phyloP scores from a whole-genome alignment of 83 land plant species.

The Diphasiastrum complanatum region DNA sequence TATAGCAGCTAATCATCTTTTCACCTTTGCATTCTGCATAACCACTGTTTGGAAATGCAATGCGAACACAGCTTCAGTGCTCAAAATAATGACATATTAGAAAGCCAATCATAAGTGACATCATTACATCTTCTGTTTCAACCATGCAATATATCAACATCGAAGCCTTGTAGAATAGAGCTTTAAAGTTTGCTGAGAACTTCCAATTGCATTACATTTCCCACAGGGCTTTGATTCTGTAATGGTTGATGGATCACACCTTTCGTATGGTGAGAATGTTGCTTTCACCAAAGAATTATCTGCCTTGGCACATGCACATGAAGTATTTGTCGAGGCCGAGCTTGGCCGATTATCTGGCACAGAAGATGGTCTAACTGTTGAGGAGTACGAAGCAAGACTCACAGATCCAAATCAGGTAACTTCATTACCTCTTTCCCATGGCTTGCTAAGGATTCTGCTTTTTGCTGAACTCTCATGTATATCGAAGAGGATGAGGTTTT shows the following conservation, averaged over 20 bases:
- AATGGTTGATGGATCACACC: slow-evolving; percentile 97
- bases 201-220: slow-evolving; percentile 10
- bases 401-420: slow-evolving; percentile 76
- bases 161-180: too few relatives aligned
- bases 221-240: slow-evolving; percentile 89
- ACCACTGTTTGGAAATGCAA: too few relatives aligned
- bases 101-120: too few relatives aligned
- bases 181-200: too few relatives aligned
- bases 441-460: too few relatives aligned
- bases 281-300: slow-evolving; percentile 57
- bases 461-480: too few relatives aligned
- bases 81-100: too few relatives aligned
- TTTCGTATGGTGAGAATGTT: slow-evolving; percentile 66
- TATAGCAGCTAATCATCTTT: neutral
- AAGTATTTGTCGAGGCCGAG: slow-evolving; percentile 83
- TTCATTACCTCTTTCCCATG: too few relatives aligned
- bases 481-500: too few relatives aligned
- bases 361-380: slow-evolving; percentile 90
- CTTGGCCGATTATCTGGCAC: slow-evolving; percentile 93
- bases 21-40: slow-evolving; percentile 6
- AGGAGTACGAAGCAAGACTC: slow-evolving; percentile 82
- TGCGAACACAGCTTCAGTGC: too few relatives aligned
- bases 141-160: too few relatives aligned
- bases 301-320: slow-evolving; percentile 53
- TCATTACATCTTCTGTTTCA: too few relatives aligned